Base-by-base conservation (phyloP, 2,329 filamentous ascomycete genomes). In the Nakataea oryzae region DNA sequence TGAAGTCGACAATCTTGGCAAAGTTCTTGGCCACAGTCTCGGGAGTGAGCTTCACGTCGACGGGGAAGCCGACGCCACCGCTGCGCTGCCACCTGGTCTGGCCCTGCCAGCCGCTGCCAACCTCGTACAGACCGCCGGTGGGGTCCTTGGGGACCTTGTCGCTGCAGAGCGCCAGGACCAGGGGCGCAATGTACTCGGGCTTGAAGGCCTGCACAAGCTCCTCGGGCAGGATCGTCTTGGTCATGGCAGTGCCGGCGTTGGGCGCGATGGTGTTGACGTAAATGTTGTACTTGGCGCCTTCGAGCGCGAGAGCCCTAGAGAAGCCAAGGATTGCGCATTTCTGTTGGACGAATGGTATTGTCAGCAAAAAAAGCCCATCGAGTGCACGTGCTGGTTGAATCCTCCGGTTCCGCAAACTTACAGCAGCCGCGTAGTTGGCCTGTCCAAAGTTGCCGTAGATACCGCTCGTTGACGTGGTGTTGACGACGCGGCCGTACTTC, bases 371-470 rank as follows among this genome's bases (percentile, higher is more conserved):
- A 58, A 27, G 17, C 32, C 12, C 24, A 27, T 26, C n/a, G 17
- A 12, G 8, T n/a, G 41, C 6, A 17, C 1, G 1, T n/a, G 6
- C 11, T 9, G 21, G 17, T 9, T 7, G 24, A 50, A 2, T n/a
- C 54, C 24, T 24, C 5, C 6, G 41, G 17, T 7, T n/a, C 7
- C 11, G 3, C 1, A 8, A 50, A 81, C 86, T 79, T 83, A 90
- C 87, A 63, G 90, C 90, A 63, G 93, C 91, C 65, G 95, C 85
- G 76, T 99, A 99, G 83, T 99, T 99, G 71, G 93, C 91, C 78
- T 99, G 95, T 66, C 95, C 95, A 74, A 99, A 99, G 84, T 97
- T 99, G 69, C 95, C 95, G 74, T 99, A 99, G 75, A 99, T 96
- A 76, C 95, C 95, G 69, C 90, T 96, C 59, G 95, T 97, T 47